These are phyloP conservation scores for Stevia rebaudiana DNA, from an alignment of 140 eudicot genomes.

Conservation along the genomic window DNA sequence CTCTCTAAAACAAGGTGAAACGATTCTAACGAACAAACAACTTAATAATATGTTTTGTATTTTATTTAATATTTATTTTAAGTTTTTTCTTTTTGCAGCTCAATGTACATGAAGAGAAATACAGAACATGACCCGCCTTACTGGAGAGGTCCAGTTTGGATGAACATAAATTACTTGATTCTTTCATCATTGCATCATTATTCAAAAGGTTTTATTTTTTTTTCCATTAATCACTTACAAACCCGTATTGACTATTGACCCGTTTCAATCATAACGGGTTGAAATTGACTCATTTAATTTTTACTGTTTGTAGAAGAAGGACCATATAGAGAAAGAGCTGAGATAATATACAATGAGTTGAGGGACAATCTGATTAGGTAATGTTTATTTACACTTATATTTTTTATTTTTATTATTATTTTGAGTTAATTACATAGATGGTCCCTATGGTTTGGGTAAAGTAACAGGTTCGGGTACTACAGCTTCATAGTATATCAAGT, in stretches of 20 bases:
- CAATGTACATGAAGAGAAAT: constrained; percentile 85
- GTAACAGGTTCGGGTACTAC: no score
- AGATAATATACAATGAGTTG: constrained; percentile 64
- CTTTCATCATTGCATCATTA: constrained; percentile 78
- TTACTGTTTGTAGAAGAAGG: constrained; percentile 55
- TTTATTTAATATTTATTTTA: not conserved
- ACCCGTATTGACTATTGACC: not conserved
- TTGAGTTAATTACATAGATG: no score
- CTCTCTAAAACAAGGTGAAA: constrained; percentile 82
- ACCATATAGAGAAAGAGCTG: constrained; percentile 71
- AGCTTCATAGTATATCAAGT: no score
- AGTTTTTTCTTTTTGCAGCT: constrained; percentile 36
- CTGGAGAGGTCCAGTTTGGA: constrained; percentile 98
- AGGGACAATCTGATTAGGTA: constrained; percentile 75
- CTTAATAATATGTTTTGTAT: not conserved
- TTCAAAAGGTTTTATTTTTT: constrained; percentile 50
- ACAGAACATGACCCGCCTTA: constrained; percentile 97
- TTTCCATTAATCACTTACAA: not conserved
- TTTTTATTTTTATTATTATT: no score
- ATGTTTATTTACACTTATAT: constrained; percentile 11
- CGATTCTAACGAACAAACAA: constrained; percentile 13
- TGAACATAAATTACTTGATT: constrained; percentile 94
- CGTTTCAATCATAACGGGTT: not conserved
- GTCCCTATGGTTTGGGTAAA: no score
- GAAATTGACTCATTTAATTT: not conserved